These are phyloP conservation scores for Pythium monospermum DNA, from an alignment of 352 stramenopile genomes.

Conservation along the genomic window DNA sequence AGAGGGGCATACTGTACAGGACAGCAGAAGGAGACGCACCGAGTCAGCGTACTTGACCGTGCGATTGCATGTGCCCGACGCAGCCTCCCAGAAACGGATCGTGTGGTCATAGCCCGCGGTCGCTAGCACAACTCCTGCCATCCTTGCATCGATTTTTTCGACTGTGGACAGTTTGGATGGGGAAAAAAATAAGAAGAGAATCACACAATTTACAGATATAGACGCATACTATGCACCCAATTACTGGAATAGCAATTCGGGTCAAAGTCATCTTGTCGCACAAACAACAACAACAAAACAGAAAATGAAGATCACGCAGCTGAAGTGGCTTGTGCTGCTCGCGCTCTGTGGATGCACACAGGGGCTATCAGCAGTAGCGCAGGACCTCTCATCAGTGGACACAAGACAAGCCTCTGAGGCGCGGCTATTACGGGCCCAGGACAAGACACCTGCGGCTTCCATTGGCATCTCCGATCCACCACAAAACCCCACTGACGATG, in stretches of 20 bases:
- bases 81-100: conserved; percentile 98
- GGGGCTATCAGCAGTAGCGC: too few species aligned
- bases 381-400: too few species aligned
- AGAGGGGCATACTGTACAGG: too few species aligned
- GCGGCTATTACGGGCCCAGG: too few species aligned
- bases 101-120: conserved; percentile 98
- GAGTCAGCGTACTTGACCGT: conserved; percentile 96
- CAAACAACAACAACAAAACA: conserved; percentile 4
- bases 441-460: too few species aligned
- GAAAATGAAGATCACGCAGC: conserved; percentile 7
- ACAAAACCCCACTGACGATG: too few species aligned
- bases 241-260: neutral
- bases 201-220: neutral
- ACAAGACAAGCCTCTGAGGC: too few species aligned
- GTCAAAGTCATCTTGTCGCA: neutral
- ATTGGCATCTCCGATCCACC: too few species aligned
- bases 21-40: too few species aligned
- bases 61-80: conserved; percentile 92
- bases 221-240: neutral
- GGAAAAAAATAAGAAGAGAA: conserved; percentile 1
- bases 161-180: conserved; percentile 1
- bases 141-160: conserved; percentile 17
- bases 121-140: conserved; percentile 93
- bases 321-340: conserved; percentile 13
- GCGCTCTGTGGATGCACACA: conserved; percentile 18